These are phyloP conservation scores for Ganoderma lingzhi DNA, from an alignment of 1,284 basidiomycete species.

Conservation along the genomic window DNA sequence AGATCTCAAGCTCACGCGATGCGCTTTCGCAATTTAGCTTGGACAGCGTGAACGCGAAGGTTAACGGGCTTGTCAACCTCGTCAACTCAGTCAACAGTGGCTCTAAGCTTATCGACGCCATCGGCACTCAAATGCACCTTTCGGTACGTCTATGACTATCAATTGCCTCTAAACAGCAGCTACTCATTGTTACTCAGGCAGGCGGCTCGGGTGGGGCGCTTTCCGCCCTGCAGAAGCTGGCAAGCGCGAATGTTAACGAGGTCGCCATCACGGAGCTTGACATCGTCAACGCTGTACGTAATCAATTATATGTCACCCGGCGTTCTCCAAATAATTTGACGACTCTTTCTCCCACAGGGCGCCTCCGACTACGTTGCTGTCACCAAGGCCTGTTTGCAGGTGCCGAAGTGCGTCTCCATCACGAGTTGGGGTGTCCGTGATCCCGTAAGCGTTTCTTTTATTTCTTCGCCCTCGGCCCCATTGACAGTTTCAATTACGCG, in stretches of 20 bases:
- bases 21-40: constrained; percentile 26
- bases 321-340: not conserved
- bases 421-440: constrained; percentile 60
- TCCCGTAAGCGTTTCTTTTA: constrained; percentile 40
- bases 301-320: not conserved
- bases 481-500: not conserved
- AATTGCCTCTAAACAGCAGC: not conserved
- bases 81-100: constrained; percentile 43
- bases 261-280: constrained; percentile 54
- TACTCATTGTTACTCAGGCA: constrained; percentile 7
- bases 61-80: constrained; percentile 42
- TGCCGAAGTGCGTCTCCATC: constrained; percentile 54
- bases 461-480: not conserved
- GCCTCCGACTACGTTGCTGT: constrained; percentile 55
- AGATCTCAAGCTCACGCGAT: constrained; percentile 4
- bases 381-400: constrained; percentile 54
- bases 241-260: constrained; percentile 48
- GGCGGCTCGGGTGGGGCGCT: constrained; percentile 49
- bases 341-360: constrained; percentile 8
- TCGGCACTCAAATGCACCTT: constrained; percentile 46
- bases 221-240: constrained; percentile 46
- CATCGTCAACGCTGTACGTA: constrained; percentile 38
- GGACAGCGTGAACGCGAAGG: constrained; percentile 43
- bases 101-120: constrained; percentile 44
- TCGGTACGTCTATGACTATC: constrained; percentile 27